Conservation (phyloP, 352 stramenopile genomes). For the Phytophthora gonapodyides region DNA sequence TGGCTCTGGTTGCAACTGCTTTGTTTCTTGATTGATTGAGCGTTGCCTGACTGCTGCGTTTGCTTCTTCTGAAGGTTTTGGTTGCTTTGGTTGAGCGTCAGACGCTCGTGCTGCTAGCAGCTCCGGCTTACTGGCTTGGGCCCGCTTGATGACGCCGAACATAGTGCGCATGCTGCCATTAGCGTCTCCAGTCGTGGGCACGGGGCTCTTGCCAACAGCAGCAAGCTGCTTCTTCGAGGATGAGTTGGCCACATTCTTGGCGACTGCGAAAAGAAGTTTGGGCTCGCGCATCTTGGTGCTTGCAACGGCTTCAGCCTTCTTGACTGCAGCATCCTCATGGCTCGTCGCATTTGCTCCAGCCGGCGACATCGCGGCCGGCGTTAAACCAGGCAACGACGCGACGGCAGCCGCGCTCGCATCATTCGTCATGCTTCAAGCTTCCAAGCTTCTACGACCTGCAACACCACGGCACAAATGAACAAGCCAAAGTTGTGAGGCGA, state of each 20-base stretch:
- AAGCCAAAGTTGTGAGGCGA: conserved; percentile 1
- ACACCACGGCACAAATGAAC: conserved; percentile 2
- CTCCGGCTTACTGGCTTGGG: conserved; percentile 26
- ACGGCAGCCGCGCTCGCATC: conserved; percentile 11
- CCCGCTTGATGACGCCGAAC: conserved; percentile 58
- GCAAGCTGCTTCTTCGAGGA: conserved; percentile 27
- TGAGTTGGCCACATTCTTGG: conserved; percentile 31
- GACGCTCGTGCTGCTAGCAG: conserved; percentile 4
- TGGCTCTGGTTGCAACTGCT: conserved; percentile 1
- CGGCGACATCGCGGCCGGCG: conserved; percentile 25
- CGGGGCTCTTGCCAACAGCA: conserved; percentile 9
- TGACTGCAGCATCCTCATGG: conserved; percentile 16
- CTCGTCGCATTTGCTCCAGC: conserved; percentile 21
- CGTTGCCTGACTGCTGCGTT: conserved; percentile 8
- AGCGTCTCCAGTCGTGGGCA: conserved; percentile 1
- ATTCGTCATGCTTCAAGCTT: conserved; percentile 12
- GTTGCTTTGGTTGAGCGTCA: conserved; percentile 6
- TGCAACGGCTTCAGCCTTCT: conserved; percentile 16
- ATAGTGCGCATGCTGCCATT: conserved; percentile 34
- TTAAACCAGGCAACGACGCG: conserved; percentile 30
- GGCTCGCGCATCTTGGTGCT: conserved; percentile 22
- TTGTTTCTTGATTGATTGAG: conserved; percentile 14
- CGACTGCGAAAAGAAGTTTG: conserved; percentile 35
- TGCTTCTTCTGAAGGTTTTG: conserved; percentile 7
- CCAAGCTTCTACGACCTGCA: neutral